Base-by-base conservation (phyloP, 169 alveolate species). In the Cyclospora cayetanensis region DNA sequence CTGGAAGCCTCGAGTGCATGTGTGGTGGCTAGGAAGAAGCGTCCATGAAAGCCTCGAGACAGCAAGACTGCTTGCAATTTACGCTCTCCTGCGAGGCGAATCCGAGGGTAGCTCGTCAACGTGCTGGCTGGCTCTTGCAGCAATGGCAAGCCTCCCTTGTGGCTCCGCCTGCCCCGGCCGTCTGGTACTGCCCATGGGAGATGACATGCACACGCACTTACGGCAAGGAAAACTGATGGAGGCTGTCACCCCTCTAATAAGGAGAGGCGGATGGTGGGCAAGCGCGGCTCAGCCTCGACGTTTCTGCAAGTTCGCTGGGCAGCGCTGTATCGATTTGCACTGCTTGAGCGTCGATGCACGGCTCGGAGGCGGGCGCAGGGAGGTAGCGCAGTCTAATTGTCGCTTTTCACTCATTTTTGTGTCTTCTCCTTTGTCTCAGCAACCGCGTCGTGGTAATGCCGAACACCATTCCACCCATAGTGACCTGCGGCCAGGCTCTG, bases 181-280 rank as follows among this genome's bases (percentile, higher is more conserved):
- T 27, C 63, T 91, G 20, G 70, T 70, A 18, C 39, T 91, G 68
- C 95, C 95, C n/a, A 77, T 92, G 74, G 60, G 50, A 20, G 83
- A 77, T 74, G 95, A 92, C 83, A 74, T 86, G 93, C 95, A 92
- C 52, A 60, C 89, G 52, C 95, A 92, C n/a, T 83, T 92, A 29
- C 66, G 95, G 46, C 95, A 92, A 70, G 95, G 66, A 18, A 70
- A 52, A n/a, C 60, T 92, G 83, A 77, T 76, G 91, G 76, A 87
- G 52, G 41, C 50, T 20, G 94, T 92, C 27, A 89, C 92, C 5
- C 92, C 91, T 0, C 63, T 15, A 27, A 39, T 92, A 66, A 65
- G 66, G 42, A 53, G 12, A 29, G 94, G 94, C 27, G 94, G 94
- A 15, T 92, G 94, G 94, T 92, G 70, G 29, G 87, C 39, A 1